Conservation (phyloP, 2,329 filamentous ascomycete species). For the Dactylellina drechsleri region DNA sequence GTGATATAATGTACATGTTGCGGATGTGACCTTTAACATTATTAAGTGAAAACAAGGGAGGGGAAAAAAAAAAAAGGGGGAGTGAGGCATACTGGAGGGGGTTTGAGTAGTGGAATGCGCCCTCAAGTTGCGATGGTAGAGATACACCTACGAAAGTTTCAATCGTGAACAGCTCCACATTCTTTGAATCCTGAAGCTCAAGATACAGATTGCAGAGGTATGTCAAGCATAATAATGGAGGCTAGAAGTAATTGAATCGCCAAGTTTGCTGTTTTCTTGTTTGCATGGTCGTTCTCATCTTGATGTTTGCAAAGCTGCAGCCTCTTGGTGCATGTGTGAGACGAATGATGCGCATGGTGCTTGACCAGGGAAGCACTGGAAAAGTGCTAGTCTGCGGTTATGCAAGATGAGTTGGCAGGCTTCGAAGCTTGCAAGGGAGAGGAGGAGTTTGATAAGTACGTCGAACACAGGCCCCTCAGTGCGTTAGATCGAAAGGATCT, state of each 20-base stretch:
- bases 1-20: not conserved
- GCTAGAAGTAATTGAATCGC: no score
- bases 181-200: no score
- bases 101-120: not conserved
- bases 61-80: no score
- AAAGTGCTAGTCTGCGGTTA: slow-evolving; percentile 48
- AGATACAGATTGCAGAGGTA: not conserved
- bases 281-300: slow-evolving; percentile 11
- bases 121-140: no score
- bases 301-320: slow-evolving; percentile 31
- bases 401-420: slow-evolving; percentile 54
- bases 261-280: not conserved
- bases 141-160: no score
- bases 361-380: slow-evolving; percentile 45
- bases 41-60: not conserved
- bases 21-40: not conserved
- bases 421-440: not conserved
- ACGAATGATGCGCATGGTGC: slow-evolving; percentile 55
- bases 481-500: slow-evolving; percentile 16
- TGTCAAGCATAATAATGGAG: no score
- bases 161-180: no score
- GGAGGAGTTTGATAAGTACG: no score
- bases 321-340: slow-evolving; percentile 39
- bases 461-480: no score
- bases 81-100: no score